Conservation (phyloP, 805 yeast genomes). For the Metschnikowia matae region DNA sequence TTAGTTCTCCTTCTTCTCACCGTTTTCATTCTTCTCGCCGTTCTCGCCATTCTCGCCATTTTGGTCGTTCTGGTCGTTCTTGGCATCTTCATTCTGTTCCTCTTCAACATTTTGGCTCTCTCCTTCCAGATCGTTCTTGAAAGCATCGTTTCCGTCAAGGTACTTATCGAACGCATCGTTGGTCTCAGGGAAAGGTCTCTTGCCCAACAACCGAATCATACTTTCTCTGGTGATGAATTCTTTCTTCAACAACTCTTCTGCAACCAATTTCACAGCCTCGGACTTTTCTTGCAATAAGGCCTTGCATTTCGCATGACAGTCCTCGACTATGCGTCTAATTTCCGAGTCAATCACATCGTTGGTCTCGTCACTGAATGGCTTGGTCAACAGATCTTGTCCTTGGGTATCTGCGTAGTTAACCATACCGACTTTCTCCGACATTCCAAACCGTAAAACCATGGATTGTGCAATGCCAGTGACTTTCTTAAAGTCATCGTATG, state of each 20-base stretch:
- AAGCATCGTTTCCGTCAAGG: slow-evolving; percentile 45
- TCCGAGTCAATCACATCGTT: slow-evolving; percentile 65
- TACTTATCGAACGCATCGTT: slow-evolving; percentile 89
- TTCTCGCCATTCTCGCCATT: slow-evolving; percentile 33
- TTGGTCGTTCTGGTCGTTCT: slow-evolving; percentile 26
- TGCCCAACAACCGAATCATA: slow-evolving; percentile 84
- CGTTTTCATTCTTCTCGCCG: slow-evolving; percentile 16
- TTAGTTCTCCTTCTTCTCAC: slow-evolving; percentile 23
- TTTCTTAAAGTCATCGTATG: slow-evolving; percentile 88
- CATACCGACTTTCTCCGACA: slow-evolving; percentile 78
- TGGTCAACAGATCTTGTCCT: slow-evolving; percentile 49
- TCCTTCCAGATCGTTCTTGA: slow-evolving; percentile 29
- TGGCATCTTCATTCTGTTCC: slow-evolving; percentile 32
- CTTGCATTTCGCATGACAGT: slow-evolving; percentile 59
- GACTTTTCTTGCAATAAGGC: slow-evolving; percentile 60
- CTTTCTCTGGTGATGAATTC: slow-evolving; percentile 94
- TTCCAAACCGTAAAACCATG: slow-evolving; percentile 85
- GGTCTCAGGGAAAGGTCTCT: slow-evolving; percentile 85
- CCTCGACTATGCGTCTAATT: slow-evolving; percentile 61
- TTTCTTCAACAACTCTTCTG: slow-evolving; percentile 77
- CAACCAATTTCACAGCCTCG: slow-evolving; percentile 78
- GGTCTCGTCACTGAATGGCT: slow-evolving; percentile 72
- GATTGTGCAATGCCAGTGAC: slow-evolving; percentile 84
- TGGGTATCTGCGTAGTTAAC: slow-evolving; percentile 46
- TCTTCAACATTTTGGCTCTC: too few species aligned